Evolutionary conservation across 805 yeast species (phyloP), one percentile per base, ranked within the genome.

Genomic region (Metschnikowia continentalis): DNA sequence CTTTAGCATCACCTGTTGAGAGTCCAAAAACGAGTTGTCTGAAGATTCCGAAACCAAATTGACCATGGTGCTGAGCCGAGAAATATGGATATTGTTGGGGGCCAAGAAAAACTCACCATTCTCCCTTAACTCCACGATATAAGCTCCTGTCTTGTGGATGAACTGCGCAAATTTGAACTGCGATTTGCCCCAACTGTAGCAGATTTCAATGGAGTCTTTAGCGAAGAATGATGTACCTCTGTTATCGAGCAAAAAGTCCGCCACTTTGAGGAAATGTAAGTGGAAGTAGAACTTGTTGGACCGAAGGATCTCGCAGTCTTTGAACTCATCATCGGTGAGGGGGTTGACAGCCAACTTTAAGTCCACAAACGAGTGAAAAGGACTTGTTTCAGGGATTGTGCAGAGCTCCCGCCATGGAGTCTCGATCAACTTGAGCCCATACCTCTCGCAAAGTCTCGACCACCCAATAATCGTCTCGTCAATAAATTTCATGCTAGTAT

Each of bases 101-200:
- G 96, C 95, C 61, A 91, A 69, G 59, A 87, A 84, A 55, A 90
- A 77, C 48, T 82, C 85, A 20, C 96, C 94, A 57, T 82, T 83
- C 37, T 82, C 88, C 56, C 91, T 74, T 32, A 92, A 74, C 66
- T 92, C 97, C 1, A 94, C 96, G 49, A 94, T 82, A 60, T 91
- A 89, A 0, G 88, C 84, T 2, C 99, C 99, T 0, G 96, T 82
- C 52, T 76, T 78, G 65, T 94, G 99, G 46, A 94, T 85, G 63
- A 87, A 95, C 67, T 94, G 99, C 1, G 89, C 90, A 66, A 81
- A 87, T 61, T 84, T 81, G 71, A 88, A 90, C 33, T 73, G 74
- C 1, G 96, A 95, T 51, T 76, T 80, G 2, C 98, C 98, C 98
- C 98, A 92, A 17, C 96, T 87, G 66, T 90, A 92, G 15, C 75